Evolutionary conservation across 2,329 filamentous ascomycete genomes (phyloP).

Genomic region (Talaromyces funiculosus): DNA sequence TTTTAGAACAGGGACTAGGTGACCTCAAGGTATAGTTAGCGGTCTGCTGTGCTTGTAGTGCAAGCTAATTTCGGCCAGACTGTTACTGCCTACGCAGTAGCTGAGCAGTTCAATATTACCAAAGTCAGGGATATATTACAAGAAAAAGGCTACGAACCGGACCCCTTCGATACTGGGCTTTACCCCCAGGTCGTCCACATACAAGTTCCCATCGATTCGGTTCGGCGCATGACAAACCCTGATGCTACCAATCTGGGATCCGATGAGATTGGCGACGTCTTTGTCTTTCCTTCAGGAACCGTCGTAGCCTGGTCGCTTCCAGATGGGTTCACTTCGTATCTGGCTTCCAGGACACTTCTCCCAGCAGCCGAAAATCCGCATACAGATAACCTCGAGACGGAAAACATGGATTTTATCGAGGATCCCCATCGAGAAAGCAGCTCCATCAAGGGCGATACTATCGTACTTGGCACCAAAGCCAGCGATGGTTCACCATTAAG

Average conservation of each 20-base stretch:
- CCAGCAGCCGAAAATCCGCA: constrained; percentile 72
- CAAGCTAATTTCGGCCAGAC: constrained; percentile 25
- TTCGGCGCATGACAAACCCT: constrained; percentile 40
- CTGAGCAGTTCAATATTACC: constrained; percentile 60
- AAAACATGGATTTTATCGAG: constrained; percentile 81
- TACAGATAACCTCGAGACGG: constrained; percentile 67
- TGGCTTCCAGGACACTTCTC: constrained; percentile 67
- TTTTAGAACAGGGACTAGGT: constrained; percentile 30
- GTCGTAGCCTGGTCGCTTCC: constrained; percentile 88
- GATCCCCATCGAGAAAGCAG: constrained; percentile 69
- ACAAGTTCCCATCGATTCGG: constrained; percentile 43
- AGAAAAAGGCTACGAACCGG: constrained; percentile 55
- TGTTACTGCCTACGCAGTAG: constrained; percentile 61
- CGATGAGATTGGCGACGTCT: constrained; percentile 69
- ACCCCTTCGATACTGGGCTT: constrained; percentile 57
- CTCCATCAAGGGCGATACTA: constrained; percentile 77
- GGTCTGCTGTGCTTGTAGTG: constrained; percentile 3
- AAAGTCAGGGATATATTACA: constrained; percentile 54
- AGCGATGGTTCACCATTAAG: constrained; percentile 17
- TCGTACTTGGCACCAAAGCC: constrained; percentile 74
- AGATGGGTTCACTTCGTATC: constrained; percentile 62
- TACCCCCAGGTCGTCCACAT: constrained; percentile 63
- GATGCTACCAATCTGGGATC: constrained; percentile 32
- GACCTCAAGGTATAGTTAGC: constrained; percentile 31
- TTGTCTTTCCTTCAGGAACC: constrained; percentile 91